Evolutionary conservation across 768 basidiomycete species (phyloP).

Genomic region (Lepiota subincarnata): DNA sequence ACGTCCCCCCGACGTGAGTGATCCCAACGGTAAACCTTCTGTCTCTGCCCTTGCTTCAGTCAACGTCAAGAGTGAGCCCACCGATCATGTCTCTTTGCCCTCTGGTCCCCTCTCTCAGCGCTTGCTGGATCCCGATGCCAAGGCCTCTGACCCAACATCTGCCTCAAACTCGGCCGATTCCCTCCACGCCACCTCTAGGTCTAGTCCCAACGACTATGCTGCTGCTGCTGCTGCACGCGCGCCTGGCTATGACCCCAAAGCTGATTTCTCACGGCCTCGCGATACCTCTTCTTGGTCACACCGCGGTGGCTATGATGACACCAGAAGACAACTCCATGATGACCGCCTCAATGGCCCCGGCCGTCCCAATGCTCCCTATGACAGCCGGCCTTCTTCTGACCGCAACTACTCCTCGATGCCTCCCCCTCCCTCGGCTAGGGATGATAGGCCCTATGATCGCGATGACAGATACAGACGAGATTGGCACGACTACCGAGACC

Average conservation of each 20-base stretch:
- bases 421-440: constrained; percentile 2
- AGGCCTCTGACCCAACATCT: background rate
- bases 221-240: background rate
- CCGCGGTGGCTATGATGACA: constrained; percentile 1
- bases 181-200: background rate
- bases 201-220: background rate
- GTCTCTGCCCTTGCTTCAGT: background rate
- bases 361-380: constrained; percentile 7
- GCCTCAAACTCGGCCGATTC: constrained; percentile 1
- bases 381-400: background rate
- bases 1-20: background rate
- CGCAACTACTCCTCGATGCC: constrained; percentile 9
- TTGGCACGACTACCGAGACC: constrained; percentile 12
- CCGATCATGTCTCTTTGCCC: background rate
- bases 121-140: background rate
- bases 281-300: constrained; percentile 9
- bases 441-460: constrained; percentile 11
- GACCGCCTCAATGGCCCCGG: constrained; percentile 7
- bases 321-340: constrained; percentile 1
- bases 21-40: constrained; percentile 1
- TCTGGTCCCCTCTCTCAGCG: background rate
- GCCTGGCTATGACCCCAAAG: no score
- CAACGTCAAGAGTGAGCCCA: background rate
- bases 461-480: constrained; percentile 14
- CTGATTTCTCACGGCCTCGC: background rate